A percentile compares a stretch with the other conserved stretches of the same genome.
phyloP scores from a whole-genome alignment of 805 yeast genomes.

The Starmerella etchellsii region DNA sequence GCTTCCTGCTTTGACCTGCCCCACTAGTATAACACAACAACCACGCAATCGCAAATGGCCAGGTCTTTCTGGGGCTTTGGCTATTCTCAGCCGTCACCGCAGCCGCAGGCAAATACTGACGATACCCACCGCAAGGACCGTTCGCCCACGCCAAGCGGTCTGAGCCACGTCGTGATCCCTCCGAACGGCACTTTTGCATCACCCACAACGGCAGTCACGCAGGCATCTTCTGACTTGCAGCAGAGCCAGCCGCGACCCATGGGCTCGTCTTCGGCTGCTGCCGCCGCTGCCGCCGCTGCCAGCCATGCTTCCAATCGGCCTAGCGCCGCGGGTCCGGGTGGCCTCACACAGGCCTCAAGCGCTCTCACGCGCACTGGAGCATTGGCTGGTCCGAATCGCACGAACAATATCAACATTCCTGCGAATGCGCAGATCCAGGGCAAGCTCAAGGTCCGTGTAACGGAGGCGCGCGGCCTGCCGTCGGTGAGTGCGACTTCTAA shows the following conservation, averaged over 20 bases:
- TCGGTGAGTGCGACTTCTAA: constrained; percentile 24
- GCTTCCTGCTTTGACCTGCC: no score
- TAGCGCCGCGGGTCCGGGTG: no score
- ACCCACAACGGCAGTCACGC: constrained; percentile 18
- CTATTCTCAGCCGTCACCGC: constrained; percentile 10
- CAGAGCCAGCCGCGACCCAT: neutral
- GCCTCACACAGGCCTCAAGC: no score
- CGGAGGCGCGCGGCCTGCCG: constrained; percentile 59
- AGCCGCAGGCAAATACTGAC: neutral
- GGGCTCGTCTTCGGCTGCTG: neutral
- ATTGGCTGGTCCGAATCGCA: neutral
- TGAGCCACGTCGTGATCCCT: constrained; percentile 11
- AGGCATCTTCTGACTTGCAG: neutral
- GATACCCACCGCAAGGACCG: neutral
- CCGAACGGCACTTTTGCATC: constrained; percentile 19
- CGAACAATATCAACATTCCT: constrained; percentile 13
- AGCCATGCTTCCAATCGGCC: no score
- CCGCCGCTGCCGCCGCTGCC: neutral
- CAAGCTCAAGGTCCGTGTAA: constrained; percentile 63
- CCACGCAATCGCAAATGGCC: constrained; percentile 7
- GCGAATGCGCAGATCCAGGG: constrained; percentile 34
- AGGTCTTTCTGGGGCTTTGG: constrained; percentile 21
- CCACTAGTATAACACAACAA: no score
- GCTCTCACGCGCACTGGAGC: neutral
- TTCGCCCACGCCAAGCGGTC: neutral